Percentiles rank a stretch among this genome's conserved stretches.
These are phyloP conservation scores for Pestalotiopsis fici DNA, from an alignment of 2,329 filamentous ascomycete species.

Conservation along the genomic window DNA sequence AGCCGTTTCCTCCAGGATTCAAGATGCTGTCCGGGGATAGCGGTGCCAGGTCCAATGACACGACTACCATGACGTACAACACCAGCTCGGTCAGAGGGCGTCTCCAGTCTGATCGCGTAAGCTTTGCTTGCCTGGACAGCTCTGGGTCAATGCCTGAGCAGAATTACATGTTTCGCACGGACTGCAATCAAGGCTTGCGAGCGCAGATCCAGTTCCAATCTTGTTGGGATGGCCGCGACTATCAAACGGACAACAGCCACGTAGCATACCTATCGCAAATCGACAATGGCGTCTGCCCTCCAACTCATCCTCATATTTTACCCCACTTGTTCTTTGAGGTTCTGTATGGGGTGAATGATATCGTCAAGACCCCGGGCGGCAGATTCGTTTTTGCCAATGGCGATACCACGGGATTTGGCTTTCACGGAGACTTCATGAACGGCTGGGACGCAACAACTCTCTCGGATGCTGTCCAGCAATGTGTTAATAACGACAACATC, in stretches of 20 bases:
- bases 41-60: conserved; percentile 31
- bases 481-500: conserved; percentile 5
- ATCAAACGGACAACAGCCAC: conserved; percentile 41
- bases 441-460: conserved; percentile 44
- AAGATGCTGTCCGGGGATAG: conserved; percentile 61
- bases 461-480: background rate
- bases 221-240: conserved; percentile 62
- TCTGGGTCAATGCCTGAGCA: conserved; percentile 20
- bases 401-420: conserved; percentile 51
- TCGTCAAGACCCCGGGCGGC: conserved; percentile 19
- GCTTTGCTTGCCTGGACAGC: conserved; percentile 26
- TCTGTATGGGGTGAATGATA: conserved; percentile 29
- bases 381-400: conserved; percentile 47
- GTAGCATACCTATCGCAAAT: conserved; percentile 37
- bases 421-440: conserved; percentile 56
- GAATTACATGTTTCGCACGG: conserved; percentile 52
- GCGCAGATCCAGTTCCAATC: conserved; percentile 60
- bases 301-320: conserved; percentile 44
- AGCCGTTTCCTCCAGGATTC: conserved; percentile 58
- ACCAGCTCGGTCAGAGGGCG: conserved; percentile 30
- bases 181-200: background rate
- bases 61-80: conserved; percentile 30
- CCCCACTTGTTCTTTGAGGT: conserved; percentile 42
- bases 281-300: conserved; percentile 42
- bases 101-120: conserved; percentile 30